Evolutionary conservation across 768 basidiomycete species (phyloP).

Genomic region (Nidularia pulvinata): DNA sequence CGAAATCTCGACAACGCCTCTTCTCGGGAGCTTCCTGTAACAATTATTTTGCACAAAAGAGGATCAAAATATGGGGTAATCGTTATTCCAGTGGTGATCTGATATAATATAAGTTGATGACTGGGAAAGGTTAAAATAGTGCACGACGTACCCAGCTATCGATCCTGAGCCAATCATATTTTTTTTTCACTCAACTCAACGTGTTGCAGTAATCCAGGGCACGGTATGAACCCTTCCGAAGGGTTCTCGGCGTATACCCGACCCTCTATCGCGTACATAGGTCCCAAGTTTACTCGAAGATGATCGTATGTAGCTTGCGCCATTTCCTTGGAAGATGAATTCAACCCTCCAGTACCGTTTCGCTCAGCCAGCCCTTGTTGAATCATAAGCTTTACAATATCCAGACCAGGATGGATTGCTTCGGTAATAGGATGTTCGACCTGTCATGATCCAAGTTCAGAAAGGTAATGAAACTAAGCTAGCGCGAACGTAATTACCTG

Average conservation of each 20-base stretch:
- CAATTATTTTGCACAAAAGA: conserved; percentile 60
- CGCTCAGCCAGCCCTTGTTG: conserved; percentile 47
- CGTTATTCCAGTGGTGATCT: conserved; percentile 49
- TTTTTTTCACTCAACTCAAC: conserved; percentile 32
- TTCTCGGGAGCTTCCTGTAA: conserved; percentile 40
- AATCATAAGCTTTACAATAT: conserved; percentile 68
- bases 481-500: conserved; percentile 31
- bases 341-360: conserved; percentile 7
- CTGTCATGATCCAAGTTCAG: conserved; percentile 18
- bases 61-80: conserved; percentile 59
- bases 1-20: conserved; percentile 43
- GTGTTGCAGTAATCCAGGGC: conserved; percentile 60
- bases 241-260: conserved; percentile 69
- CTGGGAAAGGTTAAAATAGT: not conserved
- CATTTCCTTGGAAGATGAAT: conserved; percentile 16
- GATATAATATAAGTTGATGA: not conserved
- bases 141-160: conserved; percentile 49
- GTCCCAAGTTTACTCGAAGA: conserved; percentile 11
- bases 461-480: not conserved
- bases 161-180: conserved; percentile 54
- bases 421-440: conserved; percentile 74
- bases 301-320: conserved; percentile 34
- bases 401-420: conserved; percentile 48
- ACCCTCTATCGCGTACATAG: conserved; percentile 47
- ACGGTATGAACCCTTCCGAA: conserved; percentile 51